Base-by-base conservation (phyloP, 495 filamentous ascomycete genomes). In the Xylaria telfairii region DNA sequence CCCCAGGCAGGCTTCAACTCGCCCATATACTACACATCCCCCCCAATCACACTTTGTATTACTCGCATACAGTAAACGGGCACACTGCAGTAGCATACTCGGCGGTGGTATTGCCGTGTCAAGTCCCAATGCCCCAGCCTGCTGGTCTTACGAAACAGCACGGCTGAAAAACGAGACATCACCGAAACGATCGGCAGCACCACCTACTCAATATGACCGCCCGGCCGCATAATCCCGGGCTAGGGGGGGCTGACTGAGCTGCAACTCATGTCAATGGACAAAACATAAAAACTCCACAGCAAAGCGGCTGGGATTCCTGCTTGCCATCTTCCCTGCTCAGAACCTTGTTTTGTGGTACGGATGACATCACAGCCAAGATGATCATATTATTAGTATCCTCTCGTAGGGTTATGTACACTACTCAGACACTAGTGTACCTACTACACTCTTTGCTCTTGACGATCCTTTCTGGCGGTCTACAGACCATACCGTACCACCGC, bases 321-420 rank as follows among this genome's bases (percentile, higher is more conserved):
- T 37, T 32, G 37, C 37, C 59, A 32, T 54, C n/a, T 26, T 53
- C 64, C 64, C 24, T 53, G 64, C 6, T 54, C 32, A 42, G 9
- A 41, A 66, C 64, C 64, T 54, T 66, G 64, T 54, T 65, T 24
- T 39, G 47, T 47, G 34, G 47, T 37, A 39, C 34, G 47, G 54
- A 66, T 66, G 64, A 66, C 64, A 66, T 66, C 64, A 66, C 64
- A 49, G 47, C 30, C 21, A 26, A 66, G 47, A 28, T 28, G 64
- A 54, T 53, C 28, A 12, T 41, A 42, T 66, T 28, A 26, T 66
- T 4, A n/a, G n/a, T n/a, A n/a, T 26, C 26, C 47, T 34, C 30
- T 41, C 46, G 28, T n/a, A 6, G 56, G 56, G 32, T 54, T 8
- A 4, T 19, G 1, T 32, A 39, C 61, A n/a, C 61, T 64, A 32